These are phyloP conservation scores for Sclerotinia minor DNA, from an alignment of 2,329 filamentous ascomycete species.

Conservation along the genomic window DNA sequence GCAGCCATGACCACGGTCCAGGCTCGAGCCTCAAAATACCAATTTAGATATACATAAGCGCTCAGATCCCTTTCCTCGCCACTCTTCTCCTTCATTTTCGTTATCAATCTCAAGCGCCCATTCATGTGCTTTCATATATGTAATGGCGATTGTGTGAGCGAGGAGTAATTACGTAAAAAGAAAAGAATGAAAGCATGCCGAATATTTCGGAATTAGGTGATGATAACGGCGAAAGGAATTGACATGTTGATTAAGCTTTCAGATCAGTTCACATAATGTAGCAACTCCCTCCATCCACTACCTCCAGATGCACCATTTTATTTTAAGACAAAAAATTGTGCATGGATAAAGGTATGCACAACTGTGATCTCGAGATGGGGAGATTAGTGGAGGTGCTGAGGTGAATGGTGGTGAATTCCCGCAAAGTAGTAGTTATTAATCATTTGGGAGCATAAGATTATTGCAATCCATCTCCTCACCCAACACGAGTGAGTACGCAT, in stretches of 20 bases:
- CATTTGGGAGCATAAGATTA: not conserved
- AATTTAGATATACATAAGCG: not conserved
- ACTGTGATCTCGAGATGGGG: not conserved
- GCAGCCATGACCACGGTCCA: not conserved
- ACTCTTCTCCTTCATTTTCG: not conserved
- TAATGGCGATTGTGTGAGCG: not conserved
- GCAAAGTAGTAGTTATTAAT: not conserved
- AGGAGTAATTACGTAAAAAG: not conserved
- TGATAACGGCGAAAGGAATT: not conserved
- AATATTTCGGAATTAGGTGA: not conserved
- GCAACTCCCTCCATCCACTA: too few relatives aligned
- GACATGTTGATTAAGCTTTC: not conserved
- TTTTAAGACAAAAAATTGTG: not conserved
- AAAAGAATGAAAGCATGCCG: not conserved
- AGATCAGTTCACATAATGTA: not conserved
- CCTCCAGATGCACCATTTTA: not conserved
- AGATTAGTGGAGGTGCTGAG: not conserved
- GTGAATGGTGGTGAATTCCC: not conserved
- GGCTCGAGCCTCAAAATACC: slow-evolving; percentile 2
- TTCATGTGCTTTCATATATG: not conserved
- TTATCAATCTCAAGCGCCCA: slow-evolving; percentile 2
- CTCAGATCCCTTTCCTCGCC: not conserved
- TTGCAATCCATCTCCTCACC: not conserved
- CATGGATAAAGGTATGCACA: not conserved
- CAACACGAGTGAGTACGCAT: not conserved